Evolutionary conservation across 176 grass and related monocot species (phyloP).

Genomic region (Ampelocalamus luodianensis): DNA sequence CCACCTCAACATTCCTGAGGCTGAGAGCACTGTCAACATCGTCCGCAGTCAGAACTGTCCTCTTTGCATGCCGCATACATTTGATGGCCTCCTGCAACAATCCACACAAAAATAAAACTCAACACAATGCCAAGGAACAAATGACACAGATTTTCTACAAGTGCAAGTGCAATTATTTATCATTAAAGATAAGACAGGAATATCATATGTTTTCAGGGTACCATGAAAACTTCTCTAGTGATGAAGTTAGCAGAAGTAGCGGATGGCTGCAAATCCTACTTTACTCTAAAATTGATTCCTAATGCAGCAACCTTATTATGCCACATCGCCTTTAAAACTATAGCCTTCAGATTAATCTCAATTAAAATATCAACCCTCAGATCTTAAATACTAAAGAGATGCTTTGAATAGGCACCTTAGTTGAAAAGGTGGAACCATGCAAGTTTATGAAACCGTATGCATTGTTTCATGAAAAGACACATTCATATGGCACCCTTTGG

Average conservation of each 20-base stretch:
- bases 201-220: neutral
- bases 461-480: too few relatives aligned
- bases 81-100: slow-evolving; percentile 82
- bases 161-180: neutral
- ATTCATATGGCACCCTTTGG: too few relatives aligned
- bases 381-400: too few relatives aligned
- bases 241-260: neutral
- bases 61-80: slow-evolving; percentile 94
- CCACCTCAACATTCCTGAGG: slow-evolving; percentile 94
- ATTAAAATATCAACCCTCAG: too few relatives aligned
- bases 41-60: slow-evolving; percentile 72
- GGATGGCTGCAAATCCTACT: neutral
- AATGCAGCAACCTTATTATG: too few relatives aligned
- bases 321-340: too few relatives aligned
- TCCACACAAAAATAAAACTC: slow-evolving; percentile 17
- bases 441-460: too few relatives aligned
- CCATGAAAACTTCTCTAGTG: neutral
- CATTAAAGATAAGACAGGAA: neutral
- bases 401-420: too few relatives aligned
- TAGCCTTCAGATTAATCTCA: too few relatives aligned
- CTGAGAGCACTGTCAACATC: slow-evolving; percentile 91
- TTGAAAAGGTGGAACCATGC: too few relatives aligned
- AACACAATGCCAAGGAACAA: slow-evolving; percentile 2
- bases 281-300: too few relatives aligned
- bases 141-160: neutral